Evolutionary conservation across 2,329 filamentous ascomycete species (phyloP).

Genomic region (Trichophyton mentagrophytes): DNA sequence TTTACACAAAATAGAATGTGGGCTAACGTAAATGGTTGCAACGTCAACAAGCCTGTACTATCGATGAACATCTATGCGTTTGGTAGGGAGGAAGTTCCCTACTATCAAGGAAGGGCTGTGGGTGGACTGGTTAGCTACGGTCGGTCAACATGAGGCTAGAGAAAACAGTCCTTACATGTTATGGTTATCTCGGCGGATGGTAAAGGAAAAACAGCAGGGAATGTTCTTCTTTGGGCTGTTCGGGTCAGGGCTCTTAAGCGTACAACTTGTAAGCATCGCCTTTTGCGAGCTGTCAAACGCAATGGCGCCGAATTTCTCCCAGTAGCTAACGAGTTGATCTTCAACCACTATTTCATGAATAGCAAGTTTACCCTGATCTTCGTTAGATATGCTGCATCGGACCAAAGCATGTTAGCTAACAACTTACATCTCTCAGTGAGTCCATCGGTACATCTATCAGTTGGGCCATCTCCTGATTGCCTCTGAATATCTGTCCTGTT

Average conservation of each 20-base stretch:
- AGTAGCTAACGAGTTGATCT: slow-evolving; percentile 89
- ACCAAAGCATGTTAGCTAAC: not conserved
- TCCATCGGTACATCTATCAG: slow-evolving; percentile 88
- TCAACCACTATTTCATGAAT: slow-evolving; percentile 93
- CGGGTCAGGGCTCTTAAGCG: slow-evolving; percentile 67
- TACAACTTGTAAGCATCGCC: slow-evolving; percentile 86
- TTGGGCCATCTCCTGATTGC: slow-evolving; percentile 98
- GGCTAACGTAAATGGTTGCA: not conserved
- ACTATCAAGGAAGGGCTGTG: slow-evolving; percentile 81
- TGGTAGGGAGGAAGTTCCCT: slow-evolving; percentile 88
- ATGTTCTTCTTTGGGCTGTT: slow-evolving; percentile 59
- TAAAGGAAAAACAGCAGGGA: slow-evolving; percentile 95
- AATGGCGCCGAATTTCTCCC: slow-evolving; percentile 98
- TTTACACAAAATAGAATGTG: not conserved
- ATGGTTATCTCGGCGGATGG: slow-evolving; percentile 84
- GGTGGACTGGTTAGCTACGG: not conserved
- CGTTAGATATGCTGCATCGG: slow-evolving; percentile 3
- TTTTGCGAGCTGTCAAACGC: slow-evolving; percentile 92
- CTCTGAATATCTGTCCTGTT: slow-evolving; percentile 92
- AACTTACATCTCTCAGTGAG: slow-evolving; percentile 70
- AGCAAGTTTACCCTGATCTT: slow-evolving; percentile 74
- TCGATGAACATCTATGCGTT: slow-evolving; percentile 38
- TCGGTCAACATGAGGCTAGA: not conserved
- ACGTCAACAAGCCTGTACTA: not conserved
- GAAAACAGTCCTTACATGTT: slow-evolving; percentile 61